A percentile compares a stretch with the other conserved stretches of the same genome.
phyloP scores from a whole-genome alignment of 2,329 filamentous ascomycete genomes.

The Scytalidium sp. region DNA sequence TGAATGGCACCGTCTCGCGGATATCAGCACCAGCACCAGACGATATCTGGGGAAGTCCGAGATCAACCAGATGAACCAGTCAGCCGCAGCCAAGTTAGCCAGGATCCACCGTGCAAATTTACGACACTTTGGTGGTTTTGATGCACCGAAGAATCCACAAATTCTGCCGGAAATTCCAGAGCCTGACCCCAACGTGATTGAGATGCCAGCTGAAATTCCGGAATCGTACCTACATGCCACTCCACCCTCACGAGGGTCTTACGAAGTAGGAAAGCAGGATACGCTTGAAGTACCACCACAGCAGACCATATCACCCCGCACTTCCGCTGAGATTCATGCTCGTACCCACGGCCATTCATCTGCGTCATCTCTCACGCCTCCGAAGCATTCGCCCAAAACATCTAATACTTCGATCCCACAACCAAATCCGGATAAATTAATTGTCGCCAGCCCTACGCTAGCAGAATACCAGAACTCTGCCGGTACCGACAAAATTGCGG shows the following conservation, averaged over 20 bases:
- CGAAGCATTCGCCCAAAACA: slow-evolving; percentile 34
- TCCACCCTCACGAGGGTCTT: slow-evolving; percentile 27
- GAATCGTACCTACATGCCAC: slow-evolving; percentile 9
- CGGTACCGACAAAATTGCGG: slow-evolving; percentile 67
- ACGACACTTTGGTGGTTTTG: slow-evolving; percentile 11
- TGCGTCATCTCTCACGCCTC: slow-evolving; percentile 15
- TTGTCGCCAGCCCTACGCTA: slow-evolving; percentile 55
- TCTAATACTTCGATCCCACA: slow-evolving; percentile 20
- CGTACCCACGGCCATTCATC: slow-evolving; percentile 16
- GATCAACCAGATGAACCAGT: slow-evolving; percentile 74
- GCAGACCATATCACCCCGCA: slow-evolving; percentile 5
- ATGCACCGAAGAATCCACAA: slow-evolving; percentile 10
- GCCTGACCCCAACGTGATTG: slow-evolving; percentile 39
- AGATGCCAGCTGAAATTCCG: slow-evolving; percentile 55
- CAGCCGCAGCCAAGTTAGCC: slow-evolving; percentile 76
- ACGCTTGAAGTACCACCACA: slow-evolving; percentile 18
- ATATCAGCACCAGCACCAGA: slow-evolving; percentile 90
- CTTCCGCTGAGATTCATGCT: slow-evolving; percentile 34
- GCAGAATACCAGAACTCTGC: slow-evolving; percentile 54
- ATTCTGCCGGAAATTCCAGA: slow-evolving; percentile 31
- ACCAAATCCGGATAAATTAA: slow-evolving; percentile 42
- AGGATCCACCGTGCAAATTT: slow-evolving; percentile 74
- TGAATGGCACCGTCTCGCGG: slow-evolving; percentile 90
- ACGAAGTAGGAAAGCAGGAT: slow-evolving; percentile 26
- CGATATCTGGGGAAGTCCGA: slow-evolving; percentile 73